Conservation (phyloP, 805 yeast genomes). For the Pichia eremophila region DNA sequence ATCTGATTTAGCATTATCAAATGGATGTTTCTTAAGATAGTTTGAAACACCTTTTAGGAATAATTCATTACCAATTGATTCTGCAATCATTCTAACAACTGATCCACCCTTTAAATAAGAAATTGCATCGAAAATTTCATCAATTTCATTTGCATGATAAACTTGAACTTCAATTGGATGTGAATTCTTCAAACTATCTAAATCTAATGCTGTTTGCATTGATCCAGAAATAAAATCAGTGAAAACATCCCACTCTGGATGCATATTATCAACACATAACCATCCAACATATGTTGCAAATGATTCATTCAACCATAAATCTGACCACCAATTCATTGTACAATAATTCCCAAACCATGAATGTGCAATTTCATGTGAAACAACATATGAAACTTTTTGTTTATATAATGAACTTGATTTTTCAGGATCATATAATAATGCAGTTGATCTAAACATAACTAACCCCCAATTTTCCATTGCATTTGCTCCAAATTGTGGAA, state of each 20-base stretch:
- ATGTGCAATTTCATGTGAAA: slow-evolving; percentile 81
- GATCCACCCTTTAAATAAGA: slow-evolving; percentile 80
- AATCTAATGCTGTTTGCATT: slow-evolving; percentile 39
- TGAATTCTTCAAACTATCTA: slow-evolving; percentile 52
- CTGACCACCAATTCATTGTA: slow-evolving; percentile 94
- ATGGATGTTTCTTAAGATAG: slow-evolving; percentile 55
- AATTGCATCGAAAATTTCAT: slow-evolving; percentile 74
- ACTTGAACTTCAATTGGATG: slow-evolving; percentile 83
- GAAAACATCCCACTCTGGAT: slow-evolving; percentile 78
- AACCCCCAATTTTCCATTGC: slow-evolving; percentile 93
- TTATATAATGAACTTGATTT: slow-evolving; percentile 43
- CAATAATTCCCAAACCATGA: slow-evolving; percentile 89
- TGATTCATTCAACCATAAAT: slow-evolving; percentile 83
- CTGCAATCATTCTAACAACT: slow-evolving; percentile 66
- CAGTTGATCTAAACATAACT: slow-evolving; percentile 56
- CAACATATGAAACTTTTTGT: slow-evolving; percentile 72
- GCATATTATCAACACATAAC: slow-evolving; percentile 56
- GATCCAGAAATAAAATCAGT: slow-evolving; percentile 43
- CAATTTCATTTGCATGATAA: slow-evolving; percentile 67
- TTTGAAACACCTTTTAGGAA: slow-evolving; percentile 67
- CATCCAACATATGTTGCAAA: slow-evolving; percentile 84
- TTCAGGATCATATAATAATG: slow-evolving; percentile 38
- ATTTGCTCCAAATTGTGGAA: slow-evolving; percentile 71
- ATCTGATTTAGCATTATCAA: slow-evolving; percentile 61
- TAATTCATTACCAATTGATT: slow-evolving; percentile 54